Percentiles rank a stretch among this genome's conserved stretches.
These are phyloP conservation scores for Salix koriyanagi DNA, from an alignment of 345 rosid genomes.

Conservation along the genomic window DNA sequence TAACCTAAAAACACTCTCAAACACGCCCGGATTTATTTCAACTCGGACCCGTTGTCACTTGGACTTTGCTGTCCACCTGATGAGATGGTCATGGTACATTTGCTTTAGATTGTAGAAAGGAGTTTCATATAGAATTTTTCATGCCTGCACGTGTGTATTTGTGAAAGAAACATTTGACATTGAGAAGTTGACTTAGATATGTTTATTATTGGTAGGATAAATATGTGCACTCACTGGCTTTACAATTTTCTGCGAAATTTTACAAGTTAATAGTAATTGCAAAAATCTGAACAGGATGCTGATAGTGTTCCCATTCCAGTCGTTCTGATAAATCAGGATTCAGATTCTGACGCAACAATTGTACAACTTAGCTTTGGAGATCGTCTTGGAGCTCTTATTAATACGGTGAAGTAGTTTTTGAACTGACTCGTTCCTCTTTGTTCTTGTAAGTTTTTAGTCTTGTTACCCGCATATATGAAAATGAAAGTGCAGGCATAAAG, in stretches of 20 bases:
- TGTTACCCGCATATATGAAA: not conserved
- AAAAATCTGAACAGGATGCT: constrained; percentile 51
- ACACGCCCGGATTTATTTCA: not conserved
- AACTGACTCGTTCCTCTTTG: not conserved
- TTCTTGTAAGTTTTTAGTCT: not conserved
- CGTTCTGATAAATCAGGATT: constrained; percentile 83
- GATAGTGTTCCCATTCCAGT: constrained; percentile 59
- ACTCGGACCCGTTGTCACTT: not conserved
- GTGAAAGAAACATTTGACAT: not conserved
- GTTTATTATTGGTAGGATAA: not conserved
- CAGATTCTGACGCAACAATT: constrained; percentile 74
- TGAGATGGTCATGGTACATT: not conserved
- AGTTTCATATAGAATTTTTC: not conserved
- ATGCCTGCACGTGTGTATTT: too few relatives aligned
- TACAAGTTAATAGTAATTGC: constrained; percentile 31
- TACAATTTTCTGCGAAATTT: constrained; percentile 7
- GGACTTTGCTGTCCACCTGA: not conserved
- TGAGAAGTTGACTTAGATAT: not conserved
- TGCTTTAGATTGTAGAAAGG: not conserved
- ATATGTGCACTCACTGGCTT: not conserved
- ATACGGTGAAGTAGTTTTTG: constrained; percentile 51
- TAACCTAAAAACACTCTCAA: too few relatives aligned
- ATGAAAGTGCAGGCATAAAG: not conserved
- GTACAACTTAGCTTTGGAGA: constrained; percentile 94
- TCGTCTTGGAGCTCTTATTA: constrained; percentile 93